A percentile compares a stretch with the other conserved stretches of the same genome.
These are phyloP conservation scores for Myxozyma udenii DNA, from an alignment of 805 yeast species.

Conservation along the genomic window DNA sequence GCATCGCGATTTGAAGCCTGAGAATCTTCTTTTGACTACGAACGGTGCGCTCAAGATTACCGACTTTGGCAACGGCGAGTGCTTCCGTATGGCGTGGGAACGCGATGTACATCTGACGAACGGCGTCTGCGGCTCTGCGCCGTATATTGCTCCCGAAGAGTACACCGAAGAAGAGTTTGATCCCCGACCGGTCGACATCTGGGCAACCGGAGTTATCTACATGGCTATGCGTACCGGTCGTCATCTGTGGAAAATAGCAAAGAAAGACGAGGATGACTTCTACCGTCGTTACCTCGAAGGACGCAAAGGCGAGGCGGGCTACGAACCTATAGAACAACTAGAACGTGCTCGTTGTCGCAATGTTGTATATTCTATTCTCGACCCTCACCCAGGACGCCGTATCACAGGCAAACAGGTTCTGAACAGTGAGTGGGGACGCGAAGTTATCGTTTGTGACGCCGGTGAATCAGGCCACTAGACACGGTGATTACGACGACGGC, in stretches of 20 bases:
- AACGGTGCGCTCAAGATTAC: conserved; percentile 66
- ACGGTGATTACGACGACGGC: too few species aligned
- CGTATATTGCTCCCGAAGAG: conserved; percentile 93
- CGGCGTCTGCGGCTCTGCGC: conserved; percentile 86
- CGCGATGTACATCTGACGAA: conserved; percentile 59
- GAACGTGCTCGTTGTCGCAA: conserved; percentile 87
- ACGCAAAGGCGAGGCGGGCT: conserved; percentile 79
- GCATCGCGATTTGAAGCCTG: conserved; percentile 90
- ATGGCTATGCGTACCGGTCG: conserved; percentile 86
- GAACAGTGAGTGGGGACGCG: conserved; percentile 94
- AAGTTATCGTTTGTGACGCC: conserved; percentile 73
- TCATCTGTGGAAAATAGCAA: conserved; percentile 85
- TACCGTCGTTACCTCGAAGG: conserved; percentile 70
- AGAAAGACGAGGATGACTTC: conserved; percentile 71
- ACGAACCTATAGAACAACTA: conserved; percentile 82
- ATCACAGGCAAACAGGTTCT: conserved; percentile 84
- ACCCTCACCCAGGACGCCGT: conserved; percentile 84
- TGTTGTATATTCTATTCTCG: conserved; percentile 87
- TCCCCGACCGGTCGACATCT: conserved; percentile 76
- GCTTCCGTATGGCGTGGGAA: conserved; percentile 89
- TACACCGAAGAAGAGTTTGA: conserved; percentile 58
- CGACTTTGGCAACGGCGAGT: conserved; percentile 90
- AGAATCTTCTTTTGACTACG: conserved; percentile 68
- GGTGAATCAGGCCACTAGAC: conserved; percentile 45
- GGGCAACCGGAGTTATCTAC: conserved; percentile 83